phyloP scores from a whole-genome alignment of 768 basidiomycete species.

The Psilocybe azurescens region DNA sequence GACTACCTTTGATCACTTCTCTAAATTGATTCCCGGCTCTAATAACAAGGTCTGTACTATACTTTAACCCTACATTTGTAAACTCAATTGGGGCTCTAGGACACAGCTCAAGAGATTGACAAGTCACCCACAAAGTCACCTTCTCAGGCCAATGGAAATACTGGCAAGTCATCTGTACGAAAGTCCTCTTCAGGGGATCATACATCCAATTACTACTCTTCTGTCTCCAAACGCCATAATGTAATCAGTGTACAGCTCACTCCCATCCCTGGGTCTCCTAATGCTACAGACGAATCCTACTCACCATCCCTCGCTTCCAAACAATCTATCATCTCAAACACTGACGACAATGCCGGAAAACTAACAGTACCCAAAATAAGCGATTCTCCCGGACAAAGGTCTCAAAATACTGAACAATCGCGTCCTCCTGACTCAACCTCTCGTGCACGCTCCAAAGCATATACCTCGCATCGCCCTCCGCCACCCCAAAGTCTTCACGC shows the following conservation, averaged over 20 bases:
- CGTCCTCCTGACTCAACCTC: slow-evolving; percentile 41
- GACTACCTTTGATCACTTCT: slow-evolving; percentile 49
- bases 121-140: slow-evolving; percentile 9
- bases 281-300: slow-evolving; percentile 62
- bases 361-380: slow-evolving; percentile 35
- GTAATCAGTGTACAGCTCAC: slow-evolving; percentile 51
- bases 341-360: slow-evolving; percentile 24
- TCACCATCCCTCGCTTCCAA: slow-evolving; percentile 59
- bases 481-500: slow-evolving; percentile 76
- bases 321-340: slow-evolving; percentile 27
- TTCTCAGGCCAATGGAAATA: slow-evolving; percentile 16
- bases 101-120: neutral
- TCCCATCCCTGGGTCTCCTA: slow-evolving; percentile 74
- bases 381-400: slow-evolving; percentile 37
- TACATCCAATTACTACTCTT: slow-evolving; percentile 26
- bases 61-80: neutral
- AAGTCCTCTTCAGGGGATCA: slow-evolving; percentile 36
- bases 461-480: slow-evolving; percentile 57
- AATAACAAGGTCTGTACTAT: slow-evolving; percentile 32
- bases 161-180: slow-evolving; percentile 25
- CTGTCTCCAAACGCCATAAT: slow-evolving; percentile 36
- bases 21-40: slow-evolving; percentile 36
- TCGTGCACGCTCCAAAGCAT: slow-evolving; percentile 57
- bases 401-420: slow-evolving; percentile 30
- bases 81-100: slow-evolving; percentile 5